Evolutionary conservation across 2,329 filamentous ascomycete species (phyloP), one percentile per base, ranked within the genome.

Genomic region (Tolypocladium nubicola): DNA sequence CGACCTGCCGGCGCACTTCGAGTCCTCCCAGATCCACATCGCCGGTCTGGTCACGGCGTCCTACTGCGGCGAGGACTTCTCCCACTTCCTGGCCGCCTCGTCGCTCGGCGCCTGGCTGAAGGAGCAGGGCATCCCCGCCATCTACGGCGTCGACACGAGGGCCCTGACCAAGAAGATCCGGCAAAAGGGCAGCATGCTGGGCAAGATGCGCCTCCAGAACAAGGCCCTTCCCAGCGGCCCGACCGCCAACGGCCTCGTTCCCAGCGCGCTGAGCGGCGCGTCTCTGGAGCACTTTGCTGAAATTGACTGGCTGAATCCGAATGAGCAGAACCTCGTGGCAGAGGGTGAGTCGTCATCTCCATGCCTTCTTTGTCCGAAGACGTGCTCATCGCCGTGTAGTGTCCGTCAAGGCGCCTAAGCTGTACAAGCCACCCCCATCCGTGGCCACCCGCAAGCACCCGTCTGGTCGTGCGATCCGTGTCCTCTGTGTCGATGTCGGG

Each of bases 51-150:
- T 99, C 52, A 87, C 90, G 54, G 90, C 93, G 58, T 90, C 90
- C 10, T 97, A 99, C 75, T 86, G 90, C 37, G 94, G 92, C 66
- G 93, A 97, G 76, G 88, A 96, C 68, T 99, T 87, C 77, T 97
- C 93, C 19, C 94, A 99, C 76, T 90, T 90, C 77, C 82, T 99
- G 58, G 94, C 94, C 52, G 80, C 84, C 63, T 97, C 92, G 52
- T 97, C 93, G 4, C 79, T 99, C 55, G 93, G 93, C 60, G 81
- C 88, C 71, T 99, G 94, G 94, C 82, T 99, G 67, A 96, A 97
- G 78, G 91, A 97, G 75, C 89, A 97, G 74, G 89, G 86, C 59
- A 82, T 99, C 57, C 94, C 94, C 45, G 94, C 92, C 67, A 91
- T 99, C 73, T 94, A 94, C 69, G 94, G 91, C 58, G 87, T 99